Conservation (phyloP, 306 rosid species). For the Biancaea sappan region DNA sequence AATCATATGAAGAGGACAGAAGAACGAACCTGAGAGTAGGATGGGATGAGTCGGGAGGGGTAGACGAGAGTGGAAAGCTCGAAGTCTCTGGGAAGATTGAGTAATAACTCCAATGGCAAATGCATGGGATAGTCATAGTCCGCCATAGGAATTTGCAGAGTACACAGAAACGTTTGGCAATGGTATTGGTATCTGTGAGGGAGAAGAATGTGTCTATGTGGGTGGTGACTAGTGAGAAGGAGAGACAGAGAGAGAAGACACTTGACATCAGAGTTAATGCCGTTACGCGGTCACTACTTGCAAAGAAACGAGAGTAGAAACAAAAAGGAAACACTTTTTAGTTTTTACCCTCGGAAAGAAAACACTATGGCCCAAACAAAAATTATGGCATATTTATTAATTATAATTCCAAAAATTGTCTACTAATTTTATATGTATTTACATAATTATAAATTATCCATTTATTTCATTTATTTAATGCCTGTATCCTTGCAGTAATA, state of each 20-base stretch:
- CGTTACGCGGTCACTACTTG: not conserved
- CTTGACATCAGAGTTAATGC: not conserved
- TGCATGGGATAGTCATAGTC: not conserved
- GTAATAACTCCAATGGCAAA: no score
- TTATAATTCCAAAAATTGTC: not conserved
- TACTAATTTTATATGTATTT: not conserved
- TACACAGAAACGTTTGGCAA: no score
- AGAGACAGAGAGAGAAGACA: not conserved
- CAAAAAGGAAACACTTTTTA: not conserved
- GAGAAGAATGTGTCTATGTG: no score
- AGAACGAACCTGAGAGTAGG: not conserved
- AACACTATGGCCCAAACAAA: no score
- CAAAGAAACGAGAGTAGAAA: not conserved
- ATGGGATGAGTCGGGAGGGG: not conserved
- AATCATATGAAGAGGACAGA: no score
- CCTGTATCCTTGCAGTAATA: not conserved
- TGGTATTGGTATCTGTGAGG: no score
- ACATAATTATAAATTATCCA: not conserved
- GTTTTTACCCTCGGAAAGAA: not conserved
- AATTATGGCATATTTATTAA: not conserved
- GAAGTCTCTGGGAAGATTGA: not conserved
- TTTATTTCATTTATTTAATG: not conserved
- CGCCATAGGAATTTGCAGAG: conserved; percentile 1
- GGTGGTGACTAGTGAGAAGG: no score
- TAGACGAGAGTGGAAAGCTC: no score